A percentile compares a stretch with the other conserved stretches of the same genome.
These are phyloP conservation scores for Urochloa ruziziensis DNA, from an alignment of 176 grass and related monocot genomes.

Conservation along the genomic window DNA sequence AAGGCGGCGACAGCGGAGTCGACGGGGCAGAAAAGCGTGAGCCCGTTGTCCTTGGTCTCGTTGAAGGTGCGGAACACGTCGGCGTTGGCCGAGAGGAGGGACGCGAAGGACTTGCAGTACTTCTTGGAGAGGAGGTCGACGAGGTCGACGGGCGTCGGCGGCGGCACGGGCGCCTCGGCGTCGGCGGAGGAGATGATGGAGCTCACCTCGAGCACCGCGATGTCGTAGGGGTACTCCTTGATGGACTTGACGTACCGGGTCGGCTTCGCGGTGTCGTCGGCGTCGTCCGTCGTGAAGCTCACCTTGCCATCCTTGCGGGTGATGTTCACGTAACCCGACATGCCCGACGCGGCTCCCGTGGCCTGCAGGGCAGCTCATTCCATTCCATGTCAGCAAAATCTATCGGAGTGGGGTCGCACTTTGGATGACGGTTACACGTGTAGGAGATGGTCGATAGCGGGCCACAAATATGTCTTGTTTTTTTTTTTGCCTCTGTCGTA, in stretches of 20 bases:
- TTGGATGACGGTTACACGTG: no score
- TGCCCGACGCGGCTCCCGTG: slow-evolving; percentile 41
- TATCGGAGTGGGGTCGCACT: no score
- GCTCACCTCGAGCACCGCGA: slow-evolving; percentile 61
- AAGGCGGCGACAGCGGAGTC: slow-evolving; percentile 62
- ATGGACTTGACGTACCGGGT: slow-evolving; percentile 49
- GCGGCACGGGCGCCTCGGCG: slow-evolving; percentile 59
- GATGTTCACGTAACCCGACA: slow-evolving; percentile 70
- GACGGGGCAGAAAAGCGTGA: slow-evolving; percentile 77
- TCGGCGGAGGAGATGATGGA: slow-evolving; percentile 46
- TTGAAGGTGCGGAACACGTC: slow-evolving; percentile 48
- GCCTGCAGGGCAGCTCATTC: not conserved
- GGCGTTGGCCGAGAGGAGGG: slow-evolving; percentile 46
- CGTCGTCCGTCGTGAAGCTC: slow-evolving; percentile 46
- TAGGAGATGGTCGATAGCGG: no score
- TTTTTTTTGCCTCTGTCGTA: no score
- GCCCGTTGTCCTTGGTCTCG: slow-evolving; percentile 60
- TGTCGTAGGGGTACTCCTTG: slow-evolving; percentile 64
- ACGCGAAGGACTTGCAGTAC: slow-evolving; percentile 73
- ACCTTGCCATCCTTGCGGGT: slow-evolving; percentile 50
- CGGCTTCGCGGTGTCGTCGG: slow-evolving; percentile 22
- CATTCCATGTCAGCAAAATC: not conserved
- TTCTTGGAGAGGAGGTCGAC: slow-evolving; percentile 71
- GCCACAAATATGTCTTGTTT: no score
- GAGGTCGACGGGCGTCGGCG: slow-evolving; percentile 62